phyloP scores from a whole-genome alignment of 768 basidiomycete species.

The Podaxis sp. region DNA sequence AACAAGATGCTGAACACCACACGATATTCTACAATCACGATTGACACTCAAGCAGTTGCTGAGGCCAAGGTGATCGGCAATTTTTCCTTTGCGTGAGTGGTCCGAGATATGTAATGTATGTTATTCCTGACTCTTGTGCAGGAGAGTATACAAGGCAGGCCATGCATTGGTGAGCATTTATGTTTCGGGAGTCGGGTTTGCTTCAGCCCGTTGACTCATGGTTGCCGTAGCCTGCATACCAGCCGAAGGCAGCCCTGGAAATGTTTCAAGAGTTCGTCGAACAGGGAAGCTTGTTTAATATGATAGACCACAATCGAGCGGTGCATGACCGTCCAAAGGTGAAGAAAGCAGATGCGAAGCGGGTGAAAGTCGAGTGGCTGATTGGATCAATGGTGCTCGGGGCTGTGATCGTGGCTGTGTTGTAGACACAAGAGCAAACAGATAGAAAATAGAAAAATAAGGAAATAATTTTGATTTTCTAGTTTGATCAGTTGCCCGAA shows the following conservation, averaged over 20 bases:
- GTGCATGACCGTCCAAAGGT: background rate
- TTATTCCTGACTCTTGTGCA: background rate
- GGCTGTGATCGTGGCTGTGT: slow-evolving; percentile 9
- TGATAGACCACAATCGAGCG: background rate
- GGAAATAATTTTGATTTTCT: slow-evolving; percentile 7
- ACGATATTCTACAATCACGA: background rate
- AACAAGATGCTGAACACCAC: slow-evolving; percentile 9
- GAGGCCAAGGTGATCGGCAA: slow-evolving; percentile 2
- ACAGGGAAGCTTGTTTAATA: background rate
- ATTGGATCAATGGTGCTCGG: background rate
- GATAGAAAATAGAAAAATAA: slow-evolving; percentile 5
- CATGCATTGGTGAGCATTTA: slow-evolving; percentile 3
- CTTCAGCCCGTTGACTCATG: background rate
- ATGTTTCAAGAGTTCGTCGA: slow-evolving; percentile 9
- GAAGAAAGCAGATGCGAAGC: background rate
- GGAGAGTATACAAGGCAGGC: slow-evolving; percentile 5
- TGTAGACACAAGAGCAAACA: slow-evolving; percentile 8
- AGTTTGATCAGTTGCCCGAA: slow-evolving; percentile 38
- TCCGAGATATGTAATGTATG: background rate
- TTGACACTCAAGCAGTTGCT: background rate
- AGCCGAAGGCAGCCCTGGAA: background rate
- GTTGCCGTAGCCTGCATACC: slow-evolving; percentile 5
- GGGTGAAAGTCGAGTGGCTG: background rate
- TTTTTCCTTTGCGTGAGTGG: slow-evolving; percentile 8
- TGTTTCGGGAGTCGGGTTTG: background rate